Conservation (phyloP, 148 eudicot genomes). For the Pharnaceum exiguum region DNA sequence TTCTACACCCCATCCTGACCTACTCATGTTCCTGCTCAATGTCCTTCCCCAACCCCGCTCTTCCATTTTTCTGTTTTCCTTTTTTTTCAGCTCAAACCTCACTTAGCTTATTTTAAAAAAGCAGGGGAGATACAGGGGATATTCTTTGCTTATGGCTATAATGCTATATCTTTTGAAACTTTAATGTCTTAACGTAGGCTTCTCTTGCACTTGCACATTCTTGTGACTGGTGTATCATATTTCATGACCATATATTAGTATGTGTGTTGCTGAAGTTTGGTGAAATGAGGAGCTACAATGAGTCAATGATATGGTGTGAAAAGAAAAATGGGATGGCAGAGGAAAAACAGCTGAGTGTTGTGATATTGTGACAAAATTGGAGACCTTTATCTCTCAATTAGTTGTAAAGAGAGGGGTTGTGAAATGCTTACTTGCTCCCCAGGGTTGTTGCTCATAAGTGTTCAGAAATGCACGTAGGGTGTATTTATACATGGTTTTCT, state of each 20-base stretch:
- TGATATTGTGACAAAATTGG: no score
- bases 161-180: background rate
- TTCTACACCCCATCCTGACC: conserved; percentile 42
- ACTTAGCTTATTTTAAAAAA: conserved; percentile 1
- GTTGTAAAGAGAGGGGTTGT: no score
- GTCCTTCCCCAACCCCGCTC: conserved; percentile 35
- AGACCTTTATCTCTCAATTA: no score
- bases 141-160: background rate
- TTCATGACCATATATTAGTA: no score
- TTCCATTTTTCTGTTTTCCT: background rate
- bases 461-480: background rate
- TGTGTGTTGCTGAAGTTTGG: no score
- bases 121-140: conserved; percentile 1
- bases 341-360: no score
- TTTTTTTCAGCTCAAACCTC: background rate
- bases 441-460: conserved; percentile 24
- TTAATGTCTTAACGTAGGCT: background rate
- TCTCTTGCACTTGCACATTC: conserved; percentile 10
- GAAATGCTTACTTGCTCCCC: no score
- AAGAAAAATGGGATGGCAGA: no score
- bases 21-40: conserved; percentile 34
- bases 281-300: no score
- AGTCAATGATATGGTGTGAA: no score
- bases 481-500: conserved; percentile 8
- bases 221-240: no score